Conservation (phyloP, 2,329 filamentous ascomycete species). For the Colletotrichum paranaense region DNA sequence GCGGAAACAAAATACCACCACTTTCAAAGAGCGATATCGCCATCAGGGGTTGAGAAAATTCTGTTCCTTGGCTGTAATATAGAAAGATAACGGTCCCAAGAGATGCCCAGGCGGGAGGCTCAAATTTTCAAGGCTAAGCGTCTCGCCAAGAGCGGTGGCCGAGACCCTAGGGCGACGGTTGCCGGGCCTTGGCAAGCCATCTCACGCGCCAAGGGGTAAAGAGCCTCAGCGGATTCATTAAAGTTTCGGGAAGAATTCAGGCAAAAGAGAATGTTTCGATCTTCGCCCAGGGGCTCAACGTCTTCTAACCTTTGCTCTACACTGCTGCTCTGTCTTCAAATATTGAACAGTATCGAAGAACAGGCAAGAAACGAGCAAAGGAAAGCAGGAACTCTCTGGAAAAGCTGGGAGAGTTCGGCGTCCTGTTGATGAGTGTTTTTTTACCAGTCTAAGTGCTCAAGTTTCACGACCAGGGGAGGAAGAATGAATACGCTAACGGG, state of each 20-base stretch:
- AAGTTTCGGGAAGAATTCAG: neutral
- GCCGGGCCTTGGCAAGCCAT: neutral
- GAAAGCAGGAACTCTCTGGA: neutral
- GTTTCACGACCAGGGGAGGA: neutral
- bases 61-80: neutral
- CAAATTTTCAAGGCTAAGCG: neutral
- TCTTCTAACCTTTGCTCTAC: neutral
- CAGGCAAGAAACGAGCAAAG: neutral
- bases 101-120: neutral
- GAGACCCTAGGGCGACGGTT: neutral
- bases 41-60: neutral
- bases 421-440: neutral
- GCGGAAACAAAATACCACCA: neutral
- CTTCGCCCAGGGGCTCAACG: neutral
- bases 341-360: neutral
- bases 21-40: neutral
- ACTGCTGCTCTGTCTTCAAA: neutral
- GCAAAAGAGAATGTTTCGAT: neutral
- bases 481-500: neutral
- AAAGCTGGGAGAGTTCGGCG: neutral
- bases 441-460: neutral
- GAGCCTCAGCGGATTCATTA: neutral
- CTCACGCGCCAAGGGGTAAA: neutral
- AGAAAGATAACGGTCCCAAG: neutral
- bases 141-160: neutral